A percentile compares a stretch with the other conserved stretches of the same genome.
These are phyloP conservation scores for Colletotrichum endophyticum DNA, from an alignment of 2,329 filamentous ascomycete species.

Conservation along the genomic window DNA sequence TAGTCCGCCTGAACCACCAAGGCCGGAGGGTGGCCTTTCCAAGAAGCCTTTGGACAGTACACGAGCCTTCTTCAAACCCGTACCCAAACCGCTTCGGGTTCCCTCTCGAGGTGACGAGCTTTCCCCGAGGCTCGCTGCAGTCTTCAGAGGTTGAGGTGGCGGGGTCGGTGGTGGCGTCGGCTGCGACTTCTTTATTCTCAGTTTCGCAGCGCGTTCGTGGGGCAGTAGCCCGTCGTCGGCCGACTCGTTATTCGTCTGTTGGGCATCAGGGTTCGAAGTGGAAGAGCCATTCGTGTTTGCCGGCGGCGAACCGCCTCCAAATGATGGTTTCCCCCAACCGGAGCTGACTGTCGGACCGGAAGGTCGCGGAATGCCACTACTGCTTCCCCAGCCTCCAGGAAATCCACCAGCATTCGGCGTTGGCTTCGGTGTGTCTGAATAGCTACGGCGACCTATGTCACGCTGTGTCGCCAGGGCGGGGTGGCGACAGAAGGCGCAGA, in stretches of 20 bases:
- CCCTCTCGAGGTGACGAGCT: background rate
- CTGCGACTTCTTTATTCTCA: constrained; percentile 18
- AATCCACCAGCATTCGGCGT: background rate
- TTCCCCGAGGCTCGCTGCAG: background rate
- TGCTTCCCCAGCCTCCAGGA: background rate
- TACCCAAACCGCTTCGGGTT: background rate
- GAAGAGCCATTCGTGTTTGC: background rate
- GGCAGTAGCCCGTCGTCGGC: constrained; percentile 33
- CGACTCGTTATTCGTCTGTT: background rate
- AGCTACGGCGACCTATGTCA: constrained; percentile 6
- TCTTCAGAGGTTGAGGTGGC: background rate
- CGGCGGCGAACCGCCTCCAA: background rate
- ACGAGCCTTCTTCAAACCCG: background rate
- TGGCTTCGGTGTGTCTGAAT: constrained; percentile 6
- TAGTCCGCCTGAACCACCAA: background rate
- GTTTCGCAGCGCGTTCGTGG: constrained; percentile 41
- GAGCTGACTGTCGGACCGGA: background rate
- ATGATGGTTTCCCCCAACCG: constrained; percentile 10
- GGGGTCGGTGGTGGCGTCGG: background rate
- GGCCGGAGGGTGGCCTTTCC: background rate
- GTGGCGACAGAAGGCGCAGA: constrained; percentile 45
- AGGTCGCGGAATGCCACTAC: background rate
- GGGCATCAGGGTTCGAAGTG: background rate
- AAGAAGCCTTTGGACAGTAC: background rate
- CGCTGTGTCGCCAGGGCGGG: constrained; percentile 3